A percentile compares a stretch with the other conserved stretches of the same genome.
Evolutionary conservation across 768 basidiomycete genomes (phyloP).

Genomic region (Agrocybe chaxingu): DNA sequence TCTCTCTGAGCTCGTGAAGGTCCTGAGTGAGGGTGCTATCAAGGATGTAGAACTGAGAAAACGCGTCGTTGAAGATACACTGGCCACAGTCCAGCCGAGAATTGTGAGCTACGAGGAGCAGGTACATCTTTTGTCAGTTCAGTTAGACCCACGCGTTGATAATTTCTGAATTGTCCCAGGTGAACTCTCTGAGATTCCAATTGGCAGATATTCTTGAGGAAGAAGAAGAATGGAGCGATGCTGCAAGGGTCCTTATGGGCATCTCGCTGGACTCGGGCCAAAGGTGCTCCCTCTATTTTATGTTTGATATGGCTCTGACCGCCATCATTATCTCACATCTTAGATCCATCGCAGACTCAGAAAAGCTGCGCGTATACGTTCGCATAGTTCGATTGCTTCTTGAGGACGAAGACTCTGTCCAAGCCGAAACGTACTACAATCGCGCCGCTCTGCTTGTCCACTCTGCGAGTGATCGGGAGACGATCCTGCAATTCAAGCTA

Average conservation of each 20-base stretch:
- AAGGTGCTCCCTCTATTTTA: slow-evolving; percentile 43
- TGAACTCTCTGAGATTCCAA: slow-evolving; percentile 78
- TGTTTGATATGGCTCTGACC: neutral
- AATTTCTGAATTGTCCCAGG: slow-evolving; percentile 40
- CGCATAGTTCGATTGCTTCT: slow-evolving; percentile 91
- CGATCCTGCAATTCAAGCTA: slow-evolving; percentile 81
- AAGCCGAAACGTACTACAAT: slow-evolving; percentile 98
- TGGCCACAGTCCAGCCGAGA: slow-evolving; percentile 68
- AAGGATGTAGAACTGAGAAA: slow-evolving; percentile 58
- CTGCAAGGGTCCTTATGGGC: slow-evolving; percentile 88
- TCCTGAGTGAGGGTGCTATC: slow-evolving; percentile 54
- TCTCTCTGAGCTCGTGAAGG: slow-evolving; percentile 78
- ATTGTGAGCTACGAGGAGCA: slow-evolving; percentile 95
- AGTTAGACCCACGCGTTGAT: neutral
- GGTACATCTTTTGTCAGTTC: slow-evolving; percentile 37
- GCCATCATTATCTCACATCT: neutral
- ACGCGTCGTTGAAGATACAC: slow-evolving; percentile 71
- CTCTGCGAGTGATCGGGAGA: slow-evolving; percentile 74
- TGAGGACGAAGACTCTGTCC: slow-evolving; percentile 95
- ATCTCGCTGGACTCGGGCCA: slow-evolving; percentile 90
- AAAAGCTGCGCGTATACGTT: slow-evolving; percentile 88
- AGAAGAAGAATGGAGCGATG: slow-evolving; percentile 92
- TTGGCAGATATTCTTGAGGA: slow-evolving; percentile 87
- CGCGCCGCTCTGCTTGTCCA: slow-evolving; percentile 90
- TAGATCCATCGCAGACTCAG: slow-evolving; percentile 60